Base-by-base conservation (phyloP, 1,139 yeast species). In the Saccharomyces hybrid region DNA sequence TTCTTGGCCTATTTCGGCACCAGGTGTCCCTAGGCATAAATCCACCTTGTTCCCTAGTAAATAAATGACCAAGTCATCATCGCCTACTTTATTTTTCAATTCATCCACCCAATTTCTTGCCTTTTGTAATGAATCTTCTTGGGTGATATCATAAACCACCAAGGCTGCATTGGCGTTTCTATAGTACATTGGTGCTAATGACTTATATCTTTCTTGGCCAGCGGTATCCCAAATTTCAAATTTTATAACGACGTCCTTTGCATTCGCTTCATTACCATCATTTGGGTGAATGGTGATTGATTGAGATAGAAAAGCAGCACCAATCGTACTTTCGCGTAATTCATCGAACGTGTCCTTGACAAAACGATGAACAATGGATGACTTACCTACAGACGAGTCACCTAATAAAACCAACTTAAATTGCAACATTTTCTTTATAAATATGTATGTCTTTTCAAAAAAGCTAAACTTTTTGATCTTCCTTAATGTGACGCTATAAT, bases 51-150 rank as follows among this genome's bases (percentile, higher is more conserved):
- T 85, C 8, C 91, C 97, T 9, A 89, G 95, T 46, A 90, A 74
- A 14, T 93, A 90, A 65, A 91, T 88, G 48, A 91, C 85, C 53
- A 93, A 85, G 54, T 88, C 87, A 50, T 77, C 81, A 25, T 69
- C 71, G 11, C 82, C 81, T 3, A 96, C 96, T 69, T 91, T 97
- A 65, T 88, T 87, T 73, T 89, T 91, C 61, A 95, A 78, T 73
- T 95, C 99, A 66, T 87, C 87, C 53, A 93, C 89, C 99, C 99
- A 95, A 51, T 89, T 86, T 69, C 90, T 91, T 1, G 99, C 99
- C 66, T 93, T 85, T 51, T 79, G 82, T 62, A 93, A 79, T 4
- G 97, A 90, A 2, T 89, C 76, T 55, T 71, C 73, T 49, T 80
- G 78, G 0, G 86, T 81, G 60, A 88, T 79, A 67, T 87, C 95